A percentile compares a stretch with the other conserved stretches of the same genome.
phyloP scores from a whole-genome alignment of 139 green algal genomes.

The Closterium sp. region DNA sequence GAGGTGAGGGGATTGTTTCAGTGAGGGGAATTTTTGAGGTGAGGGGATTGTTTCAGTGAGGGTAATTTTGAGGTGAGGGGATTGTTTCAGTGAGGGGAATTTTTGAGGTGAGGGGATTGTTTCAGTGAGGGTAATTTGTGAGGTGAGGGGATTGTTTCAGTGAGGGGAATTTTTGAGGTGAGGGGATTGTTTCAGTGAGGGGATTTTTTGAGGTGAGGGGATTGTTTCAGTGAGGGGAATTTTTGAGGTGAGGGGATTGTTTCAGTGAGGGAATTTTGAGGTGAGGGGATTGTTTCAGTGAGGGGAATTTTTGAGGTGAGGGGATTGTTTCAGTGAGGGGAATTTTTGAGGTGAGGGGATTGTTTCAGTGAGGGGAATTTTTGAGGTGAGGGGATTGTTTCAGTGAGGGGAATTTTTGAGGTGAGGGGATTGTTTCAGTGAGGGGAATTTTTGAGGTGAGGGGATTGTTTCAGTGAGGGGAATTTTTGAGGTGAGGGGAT shows the following conservation, averaged over 20 bases:
- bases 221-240: too few relatives aligned
- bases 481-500: constrained; percentile 48
- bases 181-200: neutral
- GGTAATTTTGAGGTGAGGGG: constrained; percentile 50
- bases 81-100: too few relatives aligned
- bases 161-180: constrained; percentile 51
- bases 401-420: constrained; percentile 43
- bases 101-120: constrained; percentile 48
- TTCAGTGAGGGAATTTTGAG: constrained; percentile 43
- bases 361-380: too few relatives aligned
- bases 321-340: neutral
- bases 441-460: constrained; percentile 51
- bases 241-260: constrained; percentile 48
- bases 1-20: constrained; percentile 46
- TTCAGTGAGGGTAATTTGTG: too few relatives aligned
- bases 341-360: constrained; percentile 48
- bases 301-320: constrained; percentile 51
- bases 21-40: constrained; percentile 51
- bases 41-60: neutral
- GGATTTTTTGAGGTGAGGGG: constrained; percentile 52
- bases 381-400: constrained; percentile 48
- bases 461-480: neutral
- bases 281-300: constrained; percentile 10
- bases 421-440: constrained; percentile 10
- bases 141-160: constrained; percentile 41